These are phyloP conservation scores for Hawksworthiomyces lignivorus DNA, from an alignment of 2,329 filamentous ascomycete genomes.

Conservation along the genomic window DNA sequence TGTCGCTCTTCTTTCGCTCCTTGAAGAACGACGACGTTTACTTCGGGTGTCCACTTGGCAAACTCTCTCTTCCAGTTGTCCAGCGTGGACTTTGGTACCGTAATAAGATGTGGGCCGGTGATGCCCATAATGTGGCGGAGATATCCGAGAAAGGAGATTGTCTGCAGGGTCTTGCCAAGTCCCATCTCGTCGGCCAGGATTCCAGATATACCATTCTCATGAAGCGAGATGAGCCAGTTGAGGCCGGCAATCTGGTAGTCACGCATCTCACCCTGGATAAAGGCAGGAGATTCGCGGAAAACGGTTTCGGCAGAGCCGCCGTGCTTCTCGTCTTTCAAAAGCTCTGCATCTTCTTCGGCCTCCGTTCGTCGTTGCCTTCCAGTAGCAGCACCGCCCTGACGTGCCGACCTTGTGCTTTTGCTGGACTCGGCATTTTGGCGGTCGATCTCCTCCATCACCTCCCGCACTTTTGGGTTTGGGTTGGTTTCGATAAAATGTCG, in stretches of 20 bases:
- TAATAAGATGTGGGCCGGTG: constrained; percentile 82
- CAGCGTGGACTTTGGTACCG: constrained; percentile 91
- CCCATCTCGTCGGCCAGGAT: constrained; percentile 99
- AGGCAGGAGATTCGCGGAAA: constrained; percentile 90
- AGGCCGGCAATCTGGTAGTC: constrained; percentile 94
- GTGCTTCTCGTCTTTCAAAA: constrained; percentile 77
- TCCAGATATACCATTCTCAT: constrained; percentile 97
- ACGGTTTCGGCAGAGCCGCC: constrained; percentile 80
- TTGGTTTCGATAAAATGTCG: constrained; percentile 98
- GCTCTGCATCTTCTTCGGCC: constrained; percentile 93
- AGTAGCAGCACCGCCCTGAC: constrained; percentile 76
- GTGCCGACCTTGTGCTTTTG: constrained; percentile 64
- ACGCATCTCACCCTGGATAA: constrained; percentile 81
- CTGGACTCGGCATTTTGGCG: constrained; percentile 74
- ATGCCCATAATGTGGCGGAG: constrained; percentile 85
- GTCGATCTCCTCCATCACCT: constrained; percentile 91
- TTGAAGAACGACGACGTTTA: constrained; percentile 88
- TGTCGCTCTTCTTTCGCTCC: constrained; percentile 92
- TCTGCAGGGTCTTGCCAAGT: constrained; percentile 93
- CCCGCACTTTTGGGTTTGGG: constrained; percentile 87
- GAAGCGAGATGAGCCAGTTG: constrained; percentile 95
- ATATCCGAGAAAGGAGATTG: constrained; percentile 93
- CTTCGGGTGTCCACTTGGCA: constrained; percentile 85
- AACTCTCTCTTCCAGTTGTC: constrained; percentile 99
- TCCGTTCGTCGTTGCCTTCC: constrained; percentile 83